Conservation (phyloP, 1,284 basidiomycete species). For the Agaricales sp. region DNA sequence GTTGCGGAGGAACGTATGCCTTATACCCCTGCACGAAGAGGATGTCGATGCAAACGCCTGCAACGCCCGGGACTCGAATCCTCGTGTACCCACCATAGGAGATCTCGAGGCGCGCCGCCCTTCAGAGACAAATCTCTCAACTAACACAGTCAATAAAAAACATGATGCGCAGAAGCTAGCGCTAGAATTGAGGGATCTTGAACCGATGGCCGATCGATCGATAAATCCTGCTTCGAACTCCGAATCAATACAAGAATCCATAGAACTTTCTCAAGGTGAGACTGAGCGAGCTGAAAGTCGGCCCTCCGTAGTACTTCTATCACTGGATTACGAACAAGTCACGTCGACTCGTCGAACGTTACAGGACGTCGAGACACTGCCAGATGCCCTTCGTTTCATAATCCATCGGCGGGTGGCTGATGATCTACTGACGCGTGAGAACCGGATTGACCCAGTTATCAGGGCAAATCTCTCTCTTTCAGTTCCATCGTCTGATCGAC, state of each 20-base stretch:
- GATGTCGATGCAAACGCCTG: too few relatives aligned
- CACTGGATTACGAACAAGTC: neutral
- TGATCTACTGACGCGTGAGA: conserved; percentile 49
- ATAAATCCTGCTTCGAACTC: neutral
- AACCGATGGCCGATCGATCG: neutral
- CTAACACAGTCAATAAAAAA: too few relatives aligned
- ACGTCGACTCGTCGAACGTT: conserved; percentile 8
- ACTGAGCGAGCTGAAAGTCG: neutral
- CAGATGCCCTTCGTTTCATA: conserved; percentile 50
- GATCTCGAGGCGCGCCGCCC: too few relatives aligned
- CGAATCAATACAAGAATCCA: conserved; percentile 18
- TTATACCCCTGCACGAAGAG: too few relatives aligned
- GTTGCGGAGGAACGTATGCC: too few relatives aligned
- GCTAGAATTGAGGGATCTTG: neutral
- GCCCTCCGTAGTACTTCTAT: neutral
- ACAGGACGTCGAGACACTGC: conserved; percentile 32
- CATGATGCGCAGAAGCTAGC: neutral
- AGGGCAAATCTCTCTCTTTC: conserved; percentile 43
- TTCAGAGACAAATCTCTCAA: too few relatives aligned
- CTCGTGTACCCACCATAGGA: too few relatives aligned
- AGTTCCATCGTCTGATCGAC: conserved; percentile 6
- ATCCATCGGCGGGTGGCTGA: conserved; percentile 47
- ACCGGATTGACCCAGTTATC: conserved; percentile 52
- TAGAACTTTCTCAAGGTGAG: conserved; percentile 14
- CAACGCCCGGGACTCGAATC: too few relatives aligned